These are phyloP conservation scores for Apiotrichum mycotoxinovorans DNA, from an alignment of 1,284 basidiomycete species.

Conservation along the genomic window DNA sequence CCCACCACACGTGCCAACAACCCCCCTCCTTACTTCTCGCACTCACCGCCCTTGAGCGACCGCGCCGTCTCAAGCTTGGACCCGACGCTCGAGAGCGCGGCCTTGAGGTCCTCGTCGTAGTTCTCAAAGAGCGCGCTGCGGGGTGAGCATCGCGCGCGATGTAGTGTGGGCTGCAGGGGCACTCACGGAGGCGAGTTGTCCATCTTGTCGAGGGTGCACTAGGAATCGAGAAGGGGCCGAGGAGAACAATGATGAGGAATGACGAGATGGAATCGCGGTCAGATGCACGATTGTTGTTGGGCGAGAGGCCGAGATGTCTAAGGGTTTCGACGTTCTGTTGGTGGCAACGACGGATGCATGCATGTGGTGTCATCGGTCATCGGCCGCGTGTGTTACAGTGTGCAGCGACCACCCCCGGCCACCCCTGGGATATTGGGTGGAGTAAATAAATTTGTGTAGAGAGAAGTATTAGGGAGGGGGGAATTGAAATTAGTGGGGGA, in stretches of 20 bases:
- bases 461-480: too few relatives aligned
- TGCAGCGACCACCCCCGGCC: too few relatives aligned
- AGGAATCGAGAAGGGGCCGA: too few relatives aligned
- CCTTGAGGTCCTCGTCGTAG: constrained; percentile 51
- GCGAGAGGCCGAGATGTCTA: too few relatives aligned
- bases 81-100: constrained; percentile 42
- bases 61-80: constrained; percentile 42
- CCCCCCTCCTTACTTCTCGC: too few relatives aligned
- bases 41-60: constrained; percentile 49
- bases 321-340: too few relatives aligned
- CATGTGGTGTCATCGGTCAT: background rate
- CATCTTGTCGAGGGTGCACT: constrained; percentile 27
- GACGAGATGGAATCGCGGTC: background rate
- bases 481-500: too few relatives aligned
- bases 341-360: background rate
- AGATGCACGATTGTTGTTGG: too few relatives aligned
- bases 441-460: too few relatives aligned
- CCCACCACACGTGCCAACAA: background rate
- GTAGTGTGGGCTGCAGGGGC: background rate
- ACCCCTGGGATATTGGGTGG: too few relatives aligned
- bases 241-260: background rate
- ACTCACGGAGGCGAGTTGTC: constrained; percentile 51
- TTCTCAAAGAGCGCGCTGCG: constrained; percentile 49
- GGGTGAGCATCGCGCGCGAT: background rate
- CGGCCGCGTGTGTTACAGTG: too few relatives aligned